Evolutionary conservation across 2,329 filamentous ascomycete genomes (phyloP).

Genomic region (Sporothrix inflata): DNA sequence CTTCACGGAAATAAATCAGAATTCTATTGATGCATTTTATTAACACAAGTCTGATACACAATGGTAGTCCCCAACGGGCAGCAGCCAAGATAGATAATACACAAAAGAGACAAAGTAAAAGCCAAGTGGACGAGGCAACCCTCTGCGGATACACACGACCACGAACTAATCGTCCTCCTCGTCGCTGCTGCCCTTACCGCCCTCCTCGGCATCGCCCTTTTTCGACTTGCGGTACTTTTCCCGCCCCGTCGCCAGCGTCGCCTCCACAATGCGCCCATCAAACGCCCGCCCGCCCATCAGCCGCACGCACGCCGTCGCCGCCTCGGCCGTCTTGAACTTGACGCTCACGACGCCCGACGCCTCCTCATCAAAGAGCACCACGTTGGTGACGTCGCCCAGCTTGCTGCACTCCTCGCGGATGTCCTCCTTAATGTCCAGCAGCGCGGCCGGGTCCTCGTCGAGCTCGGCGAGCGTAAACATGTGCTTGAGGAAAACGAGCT

Average conservation of each 20-base stretch:
- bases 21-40: too few species aligned
- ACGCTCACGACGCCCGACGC: conserved; percentile 82
- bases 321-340: conserved; percentile 72
- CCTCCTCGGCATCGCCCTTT: conserved; percentile 33
- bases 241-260: conserved; percentile 69
- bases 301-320: conserved; percentile 72
- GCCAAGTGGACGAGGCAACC: not conserved
- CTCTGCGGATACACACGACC: not conserved
- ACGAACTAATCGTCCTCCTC: conserved; percentile 32
- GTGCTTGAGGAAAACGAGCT: conserved; percentile 83
- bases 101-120: not conserved
- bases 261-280: conserved; percentile 70
- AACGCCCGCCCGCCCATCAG: conserved; percentile 82
- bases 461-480: conserved; percentile 91
- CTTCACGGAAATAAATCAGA: too few species aligned
- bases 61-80: too few species aligned
- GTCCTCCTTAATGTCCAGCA: conserved; percentile 93
- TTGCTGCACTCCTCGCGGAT: conserved; percentile 88
- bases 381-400: conserved; percentile 84
- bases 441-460: conserved; percentile 78
- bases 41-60: too few species aligned
- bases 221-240: conserved; percentile 58
- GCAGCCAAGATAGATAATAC: not conserved
- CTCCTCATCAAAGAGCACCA: conserved; percentile 88
- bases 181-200: conserved; percentile 35